A percentile compares a stretch with the other conserved stretches of the same genome.
These are phyloP conservation scores for Hyphopichia pseudoburtonii DNA, from an alignment of 1,139 yeast genomes.

Conservation along the genomic window DNA sequence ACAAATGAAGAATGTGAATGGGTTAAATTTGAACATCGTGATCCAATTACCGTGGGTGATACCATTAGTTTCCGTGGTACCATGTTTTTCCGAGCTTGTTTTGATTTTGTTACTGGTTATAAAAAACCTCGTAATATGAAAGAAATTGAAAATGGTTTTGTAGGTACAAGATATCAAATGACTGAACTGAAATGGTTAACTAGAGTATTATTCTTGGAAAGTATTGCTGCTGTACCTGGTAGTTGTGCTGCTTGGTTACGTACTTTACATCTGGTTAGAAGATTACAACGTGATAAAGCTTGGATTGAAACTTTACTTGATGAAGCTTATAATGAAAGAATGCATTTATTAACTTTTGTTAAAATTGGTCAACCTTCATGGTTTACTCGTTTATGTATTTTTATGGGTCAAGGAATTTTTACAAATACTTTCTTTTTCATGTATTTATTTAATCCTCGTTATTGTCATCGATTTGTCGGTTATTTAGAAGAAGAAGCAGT, in stretches of 20 bases:
- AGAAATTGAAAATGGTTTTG: constrained; percentile 33
- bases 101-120: constrained; percentile 69
- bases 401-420: constrained; percentile 71
- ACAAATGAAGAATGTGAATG: constrained; percentile 45
- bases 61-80: constrained; percentile 51
- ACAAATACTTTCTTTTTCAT: constrained; percentile 63
- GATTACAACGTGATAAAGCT: constrained; percentile 66
- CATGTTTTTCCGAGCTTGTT: constrained; percentile 43
- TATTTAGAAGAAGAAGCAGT: constrained; percentile 81
- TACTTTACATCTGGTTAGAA: constrained; percentile 61
- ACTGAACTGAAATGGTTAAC: constrained; percentile 67
- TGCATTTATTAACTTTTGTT: constrained; percentile 72
- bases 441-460: constrained; percentile 59
- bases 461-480: constrained; percentile 78
- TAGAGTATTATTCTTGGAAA: constrained; percentile 66
- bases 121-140: constrained; percentile 44
- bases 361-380: constrained; percentile 64
- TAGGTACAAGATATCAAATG: constrained; percentile 55
- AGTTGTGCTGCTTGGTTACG: constrained; percentile 72
- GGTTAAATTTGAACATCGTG: constrained; percentile 53
- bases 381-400: constrained; percentile 56
- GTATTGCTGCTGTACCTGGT: constrained; percentile 80
- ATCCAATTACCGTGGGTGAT: constrained; percentile 51
- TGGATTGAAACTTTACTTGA: constrained; percentile 75
- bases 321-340: constrained; percentile 78